Percentiles rank a stretch among this genome's conserved stretches.
Evolutionary conservation across 2,329 filamentous ascomycete genomes (phyloP).

Genomic region (Diaporthe ilicicola): DNA sequence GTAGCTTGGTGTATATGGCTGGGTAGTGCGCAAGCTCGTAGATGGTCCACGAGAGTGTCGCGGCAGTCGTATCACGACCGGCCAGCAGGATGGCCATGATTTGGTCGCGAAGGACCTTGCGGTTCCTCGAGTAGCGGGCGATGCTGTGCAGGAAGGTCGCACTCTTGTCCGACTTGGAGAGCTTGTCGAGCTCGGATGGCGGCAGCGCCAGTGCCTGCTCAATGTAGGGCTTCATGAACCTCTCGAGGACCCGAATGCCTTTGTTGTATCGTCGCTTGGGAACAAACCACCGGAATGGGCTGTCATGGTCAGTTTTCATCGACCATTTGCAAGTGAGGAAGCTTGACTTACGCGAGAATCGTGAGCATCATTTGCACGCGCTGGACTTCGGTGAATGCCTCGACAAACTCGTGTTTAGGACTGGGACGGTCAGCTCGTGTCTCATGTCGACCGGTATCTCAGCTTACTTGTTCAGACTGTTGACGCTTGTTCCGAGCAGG

Average conservation of each 20-base stretch:
- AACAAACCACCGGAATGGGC: conserved; percentile 66
- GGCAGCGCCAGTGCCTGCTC: conserved; percentile 70
- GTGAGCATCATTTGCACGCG: conserved; percentile 71
- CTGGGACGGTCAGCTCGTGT: conserved; percentile 43
- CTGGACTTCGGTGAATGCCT: conserved; percentile 76
- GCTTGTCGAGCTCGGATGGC: conserved; percentile 72
- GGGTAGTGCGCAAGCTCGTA: conserved; percentile 47
- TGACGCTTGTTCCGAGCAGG: conserved; percentile 67
- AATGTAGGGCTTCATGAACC: conserved; percentile 76
- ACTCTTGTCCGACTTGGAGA: conserved; percentile 70
- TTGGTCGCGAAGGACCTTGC: conserved; percentile 76
- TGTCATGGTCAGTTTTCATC: conserved; percentile 39
- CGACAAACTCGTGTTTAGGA: conserved; percentile 68
- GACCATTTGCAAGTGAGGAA: background rate
- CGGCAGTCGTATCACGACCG: conserved; percentile 69
- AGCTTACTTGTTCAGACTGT: conserved; percentile 53
- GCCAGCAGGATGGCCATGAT: conserved; percentile 77
- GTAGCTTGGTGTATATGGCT: conserved; percentile 47
- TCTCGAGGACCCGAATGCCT: conserved; percentile 71
- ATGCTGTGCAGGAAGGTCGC: conserved; percentile 84
- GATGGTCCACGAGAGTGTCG: conserved; percentile 52
- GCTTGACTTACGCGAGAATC: conserved; percentile 47
- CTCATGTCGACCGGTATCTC: background rate
- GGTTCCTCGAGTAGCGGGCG: conserved; percentile 71
- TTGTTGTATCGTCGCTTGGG: conserved; percentile 67